A percentile compares a stretch with the other conserved stretches of the same genome.
Conservation (phyloP, 805 yeast genomes). For the Saccharomycopsis babjevae region DNA sequence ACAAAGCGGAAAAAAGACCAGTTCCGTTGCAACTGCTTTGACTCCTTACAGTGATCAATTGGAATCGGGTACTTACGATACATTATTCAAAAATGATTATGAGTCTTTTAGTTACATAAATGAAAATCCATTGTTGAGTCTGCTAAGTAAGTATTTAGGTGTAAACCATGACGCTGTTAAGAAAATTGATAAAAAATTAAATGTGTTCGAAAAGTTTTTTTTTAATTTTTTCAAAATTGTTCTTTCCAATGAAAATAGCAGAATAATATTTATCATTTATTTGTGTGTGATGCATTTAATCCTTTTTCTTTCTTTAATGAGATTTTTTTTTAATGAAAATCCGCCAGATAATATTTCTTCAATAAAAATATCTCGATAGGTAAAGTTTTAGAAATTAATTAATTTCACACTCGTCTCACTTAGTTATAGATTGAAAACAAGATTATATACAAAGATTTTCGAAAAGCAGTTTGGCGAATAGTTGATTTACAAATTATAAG, state of each 20-base stretch:
- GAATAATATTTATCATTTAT: constrained; percentile 65
- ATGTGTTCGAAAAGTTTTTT: constrained; percentile 72
- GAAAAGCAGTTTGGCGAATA: neutral
- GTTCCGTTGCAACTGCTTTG: constrained; percentile 19
- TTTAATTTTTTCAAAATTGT: constrained; percentile 62
- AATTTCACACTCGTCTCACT: neutral
- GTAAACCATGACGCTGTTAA: constrained; percentile 54
- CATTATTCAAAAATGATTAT: constrained; percentile 19
- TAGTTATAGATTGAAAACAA: no score
- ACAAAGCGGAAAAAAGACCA: constrained; percentile 22
- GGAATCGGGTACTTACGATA: constrained; percentile 20
- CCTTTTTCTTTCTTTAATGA: neutral
- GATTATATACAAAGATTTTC: no score
- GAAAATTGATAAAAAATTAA: constrained; percentile 58
- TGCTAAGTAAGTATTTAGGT: constrained; percentile 78
- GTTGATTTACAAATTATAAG: no score
- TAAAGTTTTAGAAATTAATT: neutral
- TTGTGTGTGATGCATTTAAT: constrained; percentile 28
- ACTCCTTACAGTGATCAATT: constrained; percentile 23
- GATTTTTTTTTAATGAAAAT: neutral
- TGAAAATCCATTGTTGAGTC: constrained; percentile 58
- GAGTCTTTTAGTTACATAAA: constrained; percentile 54
- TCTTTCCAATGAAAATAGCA: constrained; percentile 60
- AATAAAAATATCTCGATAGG: neutral
- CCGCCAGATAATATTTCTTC: neutral